Percentiles rank a stretch among this genome's conserved stretches.
These are phyloP conservation scores for Jacaranda copaia DNA, from an alignment of 257 asterid genomes.

Conservation along the genomic window DNA sequence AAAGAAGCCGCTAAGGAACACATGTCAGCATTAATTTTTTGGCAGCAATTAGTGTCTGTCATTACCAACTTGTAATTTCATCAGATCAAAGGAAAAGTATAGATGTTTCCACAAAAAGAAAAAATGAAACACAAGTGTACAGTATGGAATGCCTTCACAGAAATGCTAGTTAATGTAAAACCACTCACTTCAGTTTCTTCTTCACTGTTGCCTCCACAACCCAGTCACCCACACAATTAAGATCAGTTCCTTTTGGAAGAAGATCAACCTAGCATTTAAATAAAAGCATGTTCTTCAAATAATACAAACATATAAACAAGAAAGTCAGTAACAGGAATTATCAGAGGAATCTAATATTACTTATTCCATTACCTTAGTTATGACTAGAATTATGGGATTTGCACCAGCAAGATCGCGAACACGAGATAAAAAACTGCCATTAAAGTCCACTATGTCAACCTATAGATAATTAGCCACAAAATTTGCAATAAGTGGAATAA, in stretches of 20 bases:
- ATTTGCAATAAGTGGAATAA: slow-evolving; percentile 20
- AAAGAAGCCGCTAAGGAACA: neutral
- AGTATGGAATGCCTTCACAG: slow-evolving; percentile 1
- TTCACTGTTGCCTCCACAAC: slow-evolving; percentile 96
- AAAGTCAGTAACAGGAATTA: neutral
- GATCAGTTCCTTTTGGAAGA: slow-evolving; percentile 96
- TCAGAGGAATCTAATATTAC: neutral
- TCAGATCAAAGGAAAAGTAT: slow-evolving; percentile 14
- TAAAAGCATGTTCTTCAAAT: slow-evolving; percentile 22
- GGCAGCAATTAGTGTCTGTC: neutral
- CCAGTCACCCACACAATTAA: slow-evolving; percentile 98
- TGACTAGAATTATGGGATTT: slow-evolving; percentile 89
- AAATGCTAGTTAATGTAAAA: slow-evolving; percentile 19
- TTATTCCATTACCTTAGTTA: slow-evolving; percentile 73
- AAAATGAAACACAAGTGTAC: neutral
- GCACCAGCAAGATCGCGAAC: slow-evolving; percentile 94
- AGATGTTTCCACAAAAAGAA: neutral
- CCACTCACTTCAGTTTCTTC: slow-evolving; percentile 92
- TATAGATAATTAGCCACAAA: slow-evolving; percentile 38
- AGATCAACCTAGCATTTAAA: slow-evolving; percentile 75
- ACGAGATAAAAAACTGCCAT: slow-evolving; percentile 88
- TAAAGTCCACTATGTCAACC: slow-evolving; percentile 99
- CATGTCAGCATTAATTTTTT: neutral
- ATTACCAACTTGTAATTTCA: neutral
- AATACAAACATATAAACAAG: neutral